Conservation (phyloP, 768 basidiomycete genomes). For the Clathrus columnatus region DNA sequence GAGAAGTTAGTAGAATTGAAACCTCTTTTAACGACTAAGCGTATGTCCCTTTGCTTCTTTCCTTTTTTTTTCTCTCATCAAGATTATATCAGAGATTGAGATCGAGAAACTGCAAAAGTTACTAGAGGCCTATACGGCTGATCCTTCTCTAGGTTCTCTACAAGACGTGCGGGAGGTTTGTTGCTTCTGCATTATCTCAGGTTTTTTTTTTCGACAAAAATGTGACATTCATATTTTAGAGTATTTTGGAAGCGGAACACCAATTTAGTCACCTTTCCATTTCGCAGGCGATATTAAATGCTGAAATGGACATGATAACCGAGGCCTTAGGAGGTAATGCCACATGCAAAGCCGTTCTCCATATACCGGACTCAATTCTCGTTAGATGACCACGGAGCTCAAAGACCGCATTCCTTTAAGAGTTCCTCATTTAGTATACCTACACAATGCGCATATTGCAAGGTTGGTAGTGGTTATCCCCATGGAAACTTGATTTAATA, state of each 20-base stretch:
- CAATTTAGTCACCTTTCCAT: conserved; percentile 45
- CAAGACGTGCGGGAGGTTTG: conserved; percentile 54
- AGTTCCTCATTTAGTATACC: conserved; percentile 81
- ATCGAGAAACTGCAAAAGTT: conserved; percentile 40
- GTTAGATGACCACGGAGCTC: conserved; percentile 64
- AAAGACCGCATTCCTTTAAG: conserved; percentile 72
- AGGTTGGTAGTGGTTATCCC: conserved; percentile 34
- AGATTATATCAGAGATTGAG: conserved; percentile 38
- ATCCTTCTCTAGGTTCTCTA: conserved; percentile 43
- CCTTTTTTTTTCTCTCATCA: conserved; percentile 5
- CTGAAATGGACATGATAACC: conserved; percentile 57
- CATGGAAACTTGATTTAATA: conserved; percentile 5
- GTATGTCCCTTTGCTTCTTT: conserved; percentile 31
- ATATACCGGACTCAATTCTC: neutral
- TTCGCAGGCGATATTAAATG: conserved; percentile 47
- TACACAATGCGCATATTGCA: conserved; percentile 73
- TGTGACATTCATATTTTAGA: conserved; percentile 30
- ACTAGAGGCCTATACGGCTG: conserved; percentile 37
- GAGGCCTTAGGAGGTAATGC: conserved; percentile 51
- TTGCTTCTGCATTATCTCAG: conserved; percentile 8
- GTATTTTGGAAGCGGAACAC: conserved; percentile 54
- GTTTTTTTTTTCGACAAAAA: neutral
- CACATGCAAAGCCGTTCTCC: conserved; percentile 16
- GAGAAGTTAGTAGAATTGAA: conserved; percentile 54
- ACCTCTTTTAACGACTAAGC: conserved; percentile 50